Conservation (phyloP, 352 stramenopile species). For the Phytophthora pseudosyringae region DNA sequence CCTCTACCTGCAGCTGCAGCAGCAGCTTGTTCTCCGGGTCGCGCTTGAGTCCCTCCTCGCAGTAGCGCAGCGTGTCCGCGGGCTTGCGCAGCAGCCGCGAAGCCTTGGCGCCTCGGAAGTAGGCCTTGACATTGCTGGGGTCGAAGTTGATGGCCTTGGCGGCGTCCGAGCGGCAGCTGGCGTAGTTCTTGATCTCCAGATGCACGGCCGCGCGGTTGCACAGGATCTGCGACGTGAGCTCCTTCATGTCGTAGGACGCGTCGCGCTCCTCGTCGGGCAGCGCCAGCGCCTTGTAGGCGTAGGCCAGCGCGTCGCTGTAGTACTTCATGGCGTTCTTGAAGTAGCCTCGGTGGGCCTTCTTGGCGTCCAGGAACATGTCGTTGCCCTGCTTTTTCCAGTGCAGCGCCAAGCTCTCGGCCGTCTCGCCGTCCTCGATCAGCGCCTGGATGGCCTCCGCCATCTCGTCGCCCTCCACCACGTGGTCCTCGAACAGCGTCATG, state of each 20-base stretch:
- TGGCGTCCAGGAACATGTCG: slow-evolving; percentile 81
- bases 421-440: slow-evolving; percentile 89
- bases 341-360: slow-evolving; percentile 72
- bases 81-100: slow-evolving; percentile 81
- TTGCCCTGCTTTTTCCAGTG: slow-evolving; percentile 92
- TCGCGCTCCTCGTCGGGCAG: slow-evolving; percentile 68
- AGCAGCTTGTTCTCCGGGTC: slow-evolving; percentile 85
- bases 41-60: slow-evolving; percentile 70
- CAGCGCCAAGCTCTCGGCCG: slow-evolving; percentile 80
- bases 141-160: slow-evolving; percentile 77
- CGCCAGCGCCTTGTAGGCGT: slow-evolving; percentile 78
- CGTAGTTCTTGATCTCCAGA: slow-evolving; percentile 88
- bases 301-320: slow-evolving; percentile 80
- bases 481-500: slow-evolving; percentile 90
- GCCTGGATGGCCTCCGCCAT: slow-evolving; percentile 89
- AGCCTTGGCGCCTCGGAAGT: slow-evolving; percentile 86
- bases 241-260: slow-evolving; percentile 65
- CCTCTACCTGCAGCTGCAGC: slow-evolving; percentile 71
- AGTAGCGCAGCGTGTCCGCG: slow-evolving; percentile 84
- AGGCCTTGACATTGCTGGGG: slow-evolving; percentile 80
- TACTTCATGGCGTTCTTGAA: slow-evolving; percentile 81
- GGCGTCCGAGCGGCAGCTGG: slow-evolving; percentile 81
- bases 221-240: slow-evolving; percentile 80
- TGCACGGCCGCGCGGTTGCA: slow-evolving; percentile 85
- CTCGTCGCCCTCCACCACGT: slow-evolving; percentile 85